Percentiles rank a stretch among this genome's conserved stretches.
Evolutionary conservation across 1,284 basidiomycete species (phyloP).

Genomic region (Cerrena zonata): DNA sequence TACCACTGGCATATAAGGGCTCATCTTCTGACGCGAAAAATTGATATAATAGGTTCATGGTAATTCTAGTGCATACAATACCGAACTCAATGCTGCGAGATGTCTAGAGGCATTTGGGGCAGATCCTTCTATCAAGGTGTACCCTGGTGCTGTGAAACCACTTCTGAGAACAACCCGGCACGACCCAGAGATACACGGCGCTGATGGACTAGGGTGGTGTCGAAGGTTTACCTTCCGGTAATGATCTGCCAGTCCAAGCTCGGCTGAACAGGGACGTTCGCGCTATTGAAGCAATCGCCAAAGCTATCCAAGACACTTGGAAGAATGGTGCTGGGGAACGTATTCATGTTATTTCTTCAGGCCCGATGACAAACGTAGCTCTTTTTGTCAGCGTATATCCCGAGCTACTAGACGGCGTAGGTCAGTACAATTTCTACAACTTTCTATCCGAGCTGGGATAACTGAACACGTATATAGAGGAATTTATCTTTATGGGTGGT

Average conservation of each 20-base stretch:
- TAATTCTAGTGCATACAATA: constrained; percentile 61
- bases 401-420: constrained; percentile 59
- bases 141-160: constrained; percentile 64
- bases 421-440: constrained; percentile 10
- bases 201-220: constrained; percentile 77
- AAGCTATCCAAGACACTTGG: constrained; percentile 51
- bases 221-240: constrained; percentile 54
- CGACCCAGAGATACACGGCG: constrained; percentile 72
- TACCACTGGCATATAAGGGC: too few relatives aligned
- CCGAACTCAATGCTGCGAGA: constrained; percentile 65
- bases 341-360: constrained; percentile 66
- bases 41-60: constrained; percentile 58
- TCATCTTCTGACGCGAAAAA: neutral
- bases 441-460: neutral
- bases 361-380: constrained; percentile 82
- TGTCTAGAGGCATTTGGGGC: constrained; percentile 69
- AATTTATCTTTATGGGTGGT: constrained; percentile 87
- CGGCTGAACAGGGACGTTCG: constrained; percentile 40
- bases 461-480: constrained; percentile 32
- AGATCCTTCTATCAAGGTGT: constrained; percentile 49
- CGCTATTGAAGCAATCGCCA: constrained; percentile 64
- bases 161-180: constrained; percentile 38
- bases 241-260: constrained; percentile 42
- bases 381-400: constrained; percentile 69
- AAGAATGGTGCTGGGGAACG: constrained; percentile 48